Evolutionary conservation across 352 stramenopile species (phyloP), one percentile per base, ranked within the genome.

Genomic region (Phytopythium delawarense): DNA sequence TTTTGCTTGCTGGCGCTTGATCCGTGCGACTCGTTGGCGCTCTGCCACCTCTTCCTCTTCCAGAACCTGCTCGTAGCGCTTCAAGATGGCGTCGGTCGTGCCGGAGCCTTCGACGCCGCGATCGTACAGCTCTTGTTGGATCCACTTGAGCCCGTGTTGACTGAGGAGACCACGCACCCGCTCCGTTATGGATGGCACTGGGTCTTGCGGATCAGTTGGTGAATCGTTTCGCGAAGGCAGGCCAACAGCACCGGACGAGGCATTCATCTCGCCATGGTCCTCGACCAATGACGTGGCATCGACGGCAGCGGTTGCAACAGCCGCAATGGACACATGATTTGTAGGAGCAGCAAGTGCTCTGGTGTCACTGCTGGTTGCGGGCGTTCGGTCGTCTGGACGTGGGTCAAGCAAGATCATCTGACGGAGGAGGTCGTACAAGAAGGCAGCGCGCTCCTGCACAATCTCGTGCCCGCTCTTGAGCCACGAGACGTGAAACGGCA

Each of bases 101-200:
- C 85, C 83, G 25, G 75, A 75, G 0, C 83, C 78, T 49, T 94
- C 83, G 25, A 90, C 57, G 1, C 77, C 78, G 11, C 83, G 81
- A 46, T 94, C 83, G 56, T 88, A 89, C 11, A 94, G 75, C 57
- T 94, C 85, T 63, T 94, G 85, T 40, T 91, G 85, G 50, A 94
- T 82, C 72, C 83, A 90, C 51, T 87, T 76, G 37, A 92, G 65
- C 0, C 85, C 83, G 5, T 76, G 61, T 15, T 63, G 64, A 11
- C 32, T 51, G 15, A 89, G 53, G 6, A 84, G 32, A 11, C 72
- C 61, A 7, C 35, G 56, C 2, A 87, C 77, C 8, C 63, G 72
- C n/a, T 25, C 12, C 25, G 15, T 18, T n/a, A 18, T 11, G 7
- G 32, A 35, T n/a, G 20, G 25, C 6, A 39, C 11, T 4, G 25